Evolutionary conservation across 306 rosid genomes (phyloP).

Genomic region (Sechiopsis laciniata): DNA sequence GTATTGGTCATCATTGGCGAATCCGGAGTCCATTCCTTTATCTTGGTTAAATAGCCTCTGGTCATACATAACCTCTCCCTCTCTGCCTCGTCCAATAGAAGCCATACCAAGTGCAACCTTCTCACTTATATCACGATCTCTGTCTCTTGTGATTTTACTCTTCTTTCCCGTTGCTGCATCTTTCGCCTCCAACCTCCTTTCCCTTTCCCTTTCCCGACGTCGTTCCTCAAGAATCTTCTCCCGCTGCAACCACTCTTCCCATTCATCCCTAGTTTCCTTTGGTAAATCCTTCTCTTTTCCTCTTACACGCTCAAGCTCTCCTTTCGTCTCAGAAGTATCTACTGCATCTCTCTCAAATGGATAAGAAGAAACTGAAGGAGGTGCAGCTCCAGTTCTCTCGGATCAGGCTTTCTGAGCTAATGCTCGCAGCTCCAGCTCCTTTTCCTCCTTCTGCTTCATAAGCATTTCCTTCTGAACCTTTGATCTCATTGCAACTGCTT

Average conservation of each 20-base stretch:
- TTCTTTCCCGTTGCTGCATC: constrained; percentile 91
- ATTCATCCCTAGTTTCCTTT: constrained; percentile 60
- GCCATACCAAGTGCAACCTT: constrained; percentile 96
- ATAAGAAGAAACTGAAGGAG: constrained; percentile 33
- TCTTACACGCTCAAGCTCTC: constrained; percentile 45
- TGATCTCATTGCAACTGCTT: constrained; percentile 78
- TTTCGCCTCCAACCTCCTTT: constrained; percentile 83
- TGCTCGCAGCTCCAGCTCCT: constrained; percentile 71
- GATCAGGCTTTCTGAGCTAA: constrained; percentile 78
- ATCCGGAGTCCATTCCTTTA: constrained; percentile 84
- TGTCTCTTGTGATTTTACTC: constrained; percentile 83
- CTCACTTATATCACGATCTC: constrained; percentile 92
- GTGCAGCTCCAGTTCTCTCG: constrained; percentile 62
- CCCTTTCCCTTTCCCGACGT: constrained; percentile 82
- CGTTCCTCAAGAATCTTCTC: constrained; percentile 87
- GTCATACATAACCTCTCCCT: constrained; percentile 82
- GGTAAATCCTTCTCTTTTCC: constrained; percentile 53
- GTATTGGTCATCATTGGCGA: constrained; percentile 79
- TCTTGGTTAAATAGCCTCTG: constrained; percentile 95
- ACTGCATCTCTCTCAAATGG: constrained; percentile 38
- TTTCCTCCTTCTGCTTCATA: constrained; percentile 77
- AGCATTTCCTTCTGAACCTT: constrained; percentile 86
- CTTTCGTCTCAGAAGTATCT: constrained; percentile 46
- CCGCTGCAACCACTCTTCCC: constrained; percentile 53
- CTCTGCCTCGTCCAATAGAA: constrained; percentile 52